These are phyloP conservation scores for Ophiobolus disseminans DNA, from an alignment of 2,329 filamentous ascomycete species.

Conservation along the genomic window DNA sequence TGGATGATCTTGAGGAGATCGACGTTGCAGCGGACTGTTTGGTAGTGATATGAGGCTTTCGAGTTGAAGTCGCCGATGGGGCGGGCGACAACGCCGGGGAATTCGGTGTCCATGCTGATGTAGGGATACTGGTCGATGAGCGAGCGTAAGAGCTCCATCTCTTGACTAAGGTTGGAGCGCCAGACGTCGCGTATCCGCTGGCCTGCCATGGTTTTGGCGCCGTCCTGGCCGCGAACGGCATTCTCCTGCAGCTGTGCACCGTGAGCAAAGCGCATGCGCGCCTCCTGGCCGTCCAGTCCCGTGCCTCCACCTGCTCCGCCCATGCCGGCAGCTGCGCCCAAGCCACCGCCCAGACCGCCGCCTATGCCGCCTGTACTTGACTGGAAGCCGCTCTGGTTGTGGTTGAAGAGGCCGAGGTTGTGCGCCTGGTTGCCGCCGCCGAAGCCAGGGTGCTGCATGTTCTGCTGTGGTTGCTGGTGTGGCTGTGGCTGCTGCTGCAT, in stretches of 20 bases:
- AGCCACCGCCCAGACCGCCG: constrained; percentile 63
- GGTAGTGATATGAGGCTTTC: constrained; percentile 98
- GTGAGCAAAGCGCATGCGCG: constrained; percentile 85
- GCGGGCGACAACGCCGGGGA: constrained; percentile 94
- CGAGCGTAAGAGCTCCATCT: constrained; percentile 83
- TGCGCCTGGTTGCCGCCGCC: constrained; percentile 61
- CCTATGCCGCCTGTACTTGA: constrained; percentile 61
- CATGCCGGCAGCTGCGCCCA: constrained; percentile 62
- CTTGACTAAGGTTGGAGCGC: constrained; percentile 88
- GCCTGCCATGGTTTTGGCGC: constrained; percentile 64
- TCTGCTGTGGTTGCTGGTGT: constrained; percentile 57
- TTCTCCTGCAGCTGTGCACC: constrained; percentile 65
- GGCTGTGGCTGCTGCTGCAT: constrained; percentile 52
- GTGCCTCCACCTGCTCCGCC: constrained; percentile 62
- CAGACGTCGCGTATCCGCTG: constrained; percentile 94
- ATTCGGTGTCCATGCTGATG: constrained; percentile 99
- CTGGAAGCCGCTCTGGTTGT: constrained; percentile 49
- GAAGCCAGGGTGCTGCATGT: constrained; percentile 74
- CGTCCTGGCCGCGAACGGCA: constrained; percentile 60
- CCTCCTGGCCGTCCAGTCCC: constrained; percentile 84
- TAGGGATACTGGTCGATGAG: constrained; percentile 92
- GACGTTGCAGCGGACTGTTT: constrained; percentile 95
- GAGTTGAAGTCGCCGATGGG: constrained; percentile 94
- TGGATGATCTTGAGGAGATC: constrained; percentile 98
- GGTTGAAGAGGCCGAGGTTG: constrained; percentile 65